Conservation (phyloP, 768 basidiomycete species). For the Podaxis sp. region DNA sequence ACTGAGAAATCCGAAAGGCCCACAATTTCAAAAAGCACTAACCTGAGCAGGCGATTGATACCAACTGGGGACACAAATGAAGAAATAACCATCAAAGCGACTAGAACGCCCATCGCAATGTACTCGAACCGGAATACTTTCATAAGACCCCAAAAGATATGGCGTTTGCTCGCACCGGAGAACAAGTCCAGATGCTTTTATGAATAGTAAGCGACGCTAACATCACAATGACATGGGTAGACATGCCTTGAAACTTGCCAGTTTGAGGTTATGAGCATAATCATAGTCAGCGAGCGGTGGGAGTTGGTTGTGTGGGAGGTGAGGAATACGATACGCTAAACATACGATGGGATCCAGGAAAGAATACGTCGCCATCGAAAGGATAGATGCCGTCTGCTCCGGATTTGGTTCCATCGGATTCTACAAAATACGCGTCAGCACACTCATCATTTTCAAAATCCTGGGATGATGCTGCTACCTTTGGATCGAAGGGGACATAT, state of each 20-base stretch:
- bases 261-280: conserved; percentile 24
- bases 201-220: neutral
- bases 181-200: conserved; percentile 32
- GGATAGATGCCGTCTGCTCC: conserved; percentile 47
- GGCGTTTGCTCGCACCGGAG: conserved; percentile 29
- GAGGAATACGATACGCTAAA: conserved; percentile 38
- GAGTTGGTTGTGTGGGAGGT: conserved; percentile 48
- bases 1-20: neutral
- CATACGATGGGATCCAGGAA: conserved; percentile 55
- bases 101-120: conserved; percentile 23
- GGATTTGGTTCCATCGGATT: conserved; percentile 36
- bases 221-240: neutral
- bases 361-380: conserved; percentile 40
- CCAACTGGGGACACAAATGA: conserved; percentile 33
- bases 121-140: conserved; percentile 32
- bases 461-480: neutral
- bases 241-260: conserved; percentile 23
- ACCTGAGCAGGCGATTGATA: conserved; percentile 35
- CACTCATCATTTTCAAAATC: neutral
- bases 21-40: conserved; percentile 1
- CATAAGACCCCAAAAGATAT: conserved; percentile 42
- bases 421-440: conserved; percentile 16
- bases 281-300: conserved; percentile 69
- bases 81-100: conserved; percentile 23
- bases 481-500: conserved; percentile 15